phyloP scores from a whole-genome alignment of 2,329 filamentous ascomycete genomes.

The Penicillium sp. region DNA sequence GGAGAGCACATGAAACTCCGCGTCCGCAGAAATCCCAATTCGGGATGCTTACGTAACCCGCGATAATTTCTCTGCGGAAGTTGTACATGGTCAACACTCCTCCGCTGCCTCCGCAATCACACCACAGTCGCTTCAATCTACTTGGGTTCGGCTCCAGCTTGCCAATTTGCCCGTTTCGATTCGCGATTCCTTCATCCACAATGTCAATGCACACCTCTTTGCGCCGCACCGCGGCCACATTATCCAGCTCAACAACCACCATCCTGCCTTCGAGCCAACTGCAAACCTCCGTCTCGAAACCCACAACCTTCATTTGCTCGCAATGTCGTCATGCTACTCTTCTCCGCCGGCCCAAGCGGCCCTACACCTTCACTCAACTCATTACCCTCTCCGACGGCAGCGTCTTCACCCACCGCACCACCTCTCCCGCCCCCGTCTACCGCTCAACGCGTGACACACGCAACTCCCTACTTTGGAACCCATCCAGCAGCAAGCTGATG shows the following conservation, averaged over 20 bases:
- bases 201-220: constrained; percentile 37
- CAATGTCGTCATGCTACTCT: constrained; percentile 79
- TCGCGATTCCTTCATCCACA: constrained; percentile 3
- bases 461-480: constrained; percentile 90
- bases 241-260: constrained; percentile 29
- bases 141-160: background rate
- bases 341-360: constrained; percentile 77
- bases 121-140: background rate
- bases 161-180: background rate
- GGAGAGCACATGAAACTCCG: constrained; percentile 1
- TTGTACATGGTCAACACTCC: constrained; percentile 21
- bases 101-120: constrained; percentile 10
- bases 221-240: constrained; percentile 32
- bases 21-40: constrained; percentile 20
- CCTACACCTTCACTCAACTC: constrained; percentile 96
- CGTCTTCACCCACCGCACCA: constrained; percentile 56
- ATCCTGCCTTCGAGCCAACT: constrained; percentile 33
- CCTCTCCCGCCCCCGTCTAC: constrained; percentile 52
- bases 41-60: constrained; percentile 31
- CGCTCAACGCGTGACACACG: constrained; percentile 71
- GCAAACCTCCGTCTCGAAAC: constrained; percentile 23
- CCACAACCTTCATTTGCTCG: constrained; percentile 43
- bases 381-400: constrained; percentile 87
- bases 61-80: constrained; percentile 28
- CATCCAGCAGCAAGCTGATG: constrained; percentile 67